These are phyloP conservation scores for Ustilago nuda DNA, from an alignment of 1,284 basidiomycete genomes.

Conservation along the genomic window DNA sequence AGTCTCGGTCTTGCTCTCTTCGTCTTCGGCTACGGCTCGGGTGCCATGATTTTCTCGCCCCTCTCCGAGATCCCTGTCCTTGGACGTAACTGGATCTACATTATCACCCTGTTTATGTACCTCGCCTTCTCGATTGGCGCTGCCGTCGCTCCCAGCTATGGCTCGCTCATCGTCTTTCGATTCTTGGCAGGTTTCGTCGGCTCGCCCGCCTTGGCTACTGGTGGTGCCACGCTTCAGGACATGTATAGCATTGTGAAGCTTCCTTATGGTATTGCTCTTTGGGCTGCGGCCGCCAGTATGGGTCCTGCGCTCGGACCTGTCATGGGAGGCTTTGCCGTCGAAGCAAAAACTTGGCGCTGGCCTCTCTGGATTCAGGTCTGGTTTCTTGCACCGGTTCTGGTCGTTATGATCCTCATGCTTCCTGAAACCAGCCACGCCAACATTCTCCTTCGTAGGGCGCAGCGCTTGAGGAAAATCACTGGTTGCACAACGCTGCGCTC, in stretches of 20 bases:
- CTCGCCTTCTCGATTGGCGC: constrained; percentile 34
- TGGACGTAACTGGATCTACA: constrained; percentile 54
- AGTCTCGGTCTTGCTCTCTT: constrained; percentile 23
- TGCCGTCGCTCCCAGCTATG: constrained; percentile 19
- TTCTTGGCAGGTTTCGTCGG: constrained; percentile 70
- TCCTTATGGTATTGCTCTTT: constrained; percentile 31
- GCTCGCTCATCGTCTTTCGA: constrained; percentile 48
- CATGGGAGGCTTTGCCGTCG: constrained; percentile 59
- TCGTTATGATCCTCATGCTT: constrained; percentile 36
- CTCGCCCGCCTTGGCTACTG: constrained; percentile 67
- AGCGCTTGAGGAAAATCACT: constrained; percentile 24
- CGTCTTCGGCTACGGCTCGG: constrained; percentile 46
- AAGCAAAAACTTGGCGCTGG: constrained; percentile 68
- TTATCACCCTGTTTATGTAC: constrained; percentile 26
- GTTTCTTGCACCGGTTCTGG: constrained; percentile 57
- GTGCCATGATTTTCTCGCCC: constrained; percentile 64
- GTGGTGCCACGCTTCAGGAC: constrained; percentile 62
- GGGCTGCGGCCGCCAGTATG: constrained; percentile 20
- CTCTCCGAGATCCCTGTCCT: constrained; percentile 64
- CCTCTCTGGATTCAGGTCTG: constrained; percentile 62
- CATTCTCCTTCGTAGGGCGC: constrained; percentile 36
- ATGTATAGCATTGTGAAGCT: constrained; percentile 32
- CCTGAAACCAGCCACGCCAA: constrained; percentile 43
- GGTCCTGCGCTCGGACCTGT: constrained; percentile 60
- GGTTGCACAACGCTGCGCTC: constrained; percentile 12